Evolutionary conservation across 2,329 filamentous ascomycete genomes (phyloP).

Genomic region (Aspergillus niger): DNA sequence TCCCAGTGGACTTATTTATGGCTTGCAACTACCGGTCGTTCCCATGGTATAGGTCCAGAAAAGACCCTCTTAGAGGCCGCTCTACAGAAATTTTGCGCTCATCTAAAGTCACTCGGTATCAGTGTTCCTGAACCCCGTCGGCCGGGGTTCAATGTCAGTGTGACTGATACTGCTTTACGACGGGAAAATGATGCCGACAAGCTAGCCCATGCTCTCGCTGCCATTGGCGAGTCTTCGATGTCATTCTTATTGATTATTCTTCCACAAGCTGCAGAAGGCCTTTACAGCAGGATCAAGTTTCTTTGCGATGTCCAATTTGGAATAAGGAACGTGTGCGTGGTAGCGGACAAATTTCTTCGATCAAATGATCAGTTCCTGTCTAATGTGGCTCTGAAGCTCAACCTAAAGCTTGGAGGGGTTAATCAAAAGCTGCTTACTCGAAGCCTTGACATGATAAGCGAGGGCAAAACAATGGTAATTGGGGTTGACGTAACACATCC

Average conservation of each 20-base stretch:
- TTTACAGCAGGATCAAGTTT: constrained; percentile 9
- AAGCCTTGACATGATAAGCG: constrained; percentile 59
- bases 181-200: not conserved
- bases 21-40: not conserved
- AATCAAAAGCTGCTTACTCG: constrained; percentile 63
- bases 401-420: constrained; percentile 73
- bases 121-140: not conserved
- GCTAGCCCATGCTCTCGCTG: not conserved
- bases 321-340: constrained; percentile 4
- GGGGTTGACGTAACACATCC: constrained; percentile 89
- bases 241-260: constrained; percentile 5
- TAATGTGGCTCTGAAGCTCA: constrained; percentile 74
- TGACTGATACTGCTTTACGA: constrained; percentile 55
- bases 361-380: constrained; percentile 9
- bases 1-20: not conserved
- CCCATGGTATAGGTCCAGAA: not conserved
- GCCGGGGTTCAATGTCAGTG: not conserved
- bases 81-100: not conserved
- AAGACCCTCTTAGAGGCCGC: not conserved
- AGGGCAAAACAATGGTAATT: constrained; percentile 76
- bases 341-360: constrained; percentile 2
- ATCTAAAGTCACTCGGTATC: not conserved
- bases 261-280: not conserved
- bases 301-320: constrained; percentile 6
- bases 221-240: not conserved